Conservation (phyloP, 1,284 basidiomycete genomes). For the Dichomitus squalens region DNA sequence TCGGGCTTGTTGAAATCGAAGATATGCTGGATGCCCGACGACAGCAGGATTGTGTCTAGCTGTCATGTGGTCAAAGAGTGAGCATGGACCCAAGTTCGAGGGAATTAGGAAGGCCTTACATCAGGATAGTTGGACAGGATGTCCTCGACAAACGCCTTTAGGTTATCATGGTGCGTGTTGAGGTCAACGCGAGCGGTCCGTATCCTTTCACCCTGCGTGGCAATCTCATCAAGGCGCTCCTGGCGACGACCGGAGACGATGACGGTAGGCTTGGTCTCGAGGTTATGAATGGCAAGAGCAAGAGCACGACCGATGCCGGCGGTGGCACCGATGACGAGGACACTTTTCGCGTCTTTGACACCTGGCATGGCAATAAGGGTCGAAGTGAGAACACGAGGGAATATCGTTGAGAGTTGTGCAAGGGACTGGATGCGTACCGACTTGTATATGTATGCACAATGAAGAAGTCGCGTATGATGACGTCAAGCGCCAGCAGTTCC, state of each 20-base stretch:
- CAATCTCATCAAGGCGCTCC: slow-evolving; percentile 52
- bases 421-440: not conserved
- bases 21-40: slow-evolving; percentile 57
- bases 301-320: slow-evolving; percentile 63
- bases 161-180: slow-evolving; percentile 37
- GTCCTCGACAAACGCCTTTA: slow-evolving; percentile 45
- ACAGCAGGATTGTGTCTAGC: slow-evolving; percentile 52
- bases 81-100: not conserved
- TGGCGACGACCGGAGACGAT: slow-evolving; percentile 58
- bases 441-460: not conserved
- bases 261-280: slow-evolving; percentile 54
- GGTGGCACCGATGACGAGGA: slow-evolving; percentile 65
- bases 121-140: slow-evolving; percentile 49
- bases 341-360: slow-evolving; percentile 55
- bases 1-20: slow-evolving; percentile 53
- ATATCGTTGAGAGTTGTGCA: too few relatives aligned
- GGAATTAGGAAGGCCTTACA: slow-evolving; percentile 32
- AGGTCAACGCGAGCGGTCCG: slow-evolving; percentile 48
- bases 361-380: slow-evolving; percentile 35
- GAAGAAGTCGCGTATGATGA: not conserved
- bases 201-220: slow-evolving; percentile 37
- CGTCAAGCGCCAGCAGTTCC: too few relatives aligned
- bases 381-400: not conserved
- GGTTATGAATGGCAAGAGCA: slow-evolving; percentile 51
- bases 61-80: slow-evolving; percentile 27